phyloP scores from a whole-genome alignment of 768 basidiomycete species.

The Tephrocybe sp. region DNA sequence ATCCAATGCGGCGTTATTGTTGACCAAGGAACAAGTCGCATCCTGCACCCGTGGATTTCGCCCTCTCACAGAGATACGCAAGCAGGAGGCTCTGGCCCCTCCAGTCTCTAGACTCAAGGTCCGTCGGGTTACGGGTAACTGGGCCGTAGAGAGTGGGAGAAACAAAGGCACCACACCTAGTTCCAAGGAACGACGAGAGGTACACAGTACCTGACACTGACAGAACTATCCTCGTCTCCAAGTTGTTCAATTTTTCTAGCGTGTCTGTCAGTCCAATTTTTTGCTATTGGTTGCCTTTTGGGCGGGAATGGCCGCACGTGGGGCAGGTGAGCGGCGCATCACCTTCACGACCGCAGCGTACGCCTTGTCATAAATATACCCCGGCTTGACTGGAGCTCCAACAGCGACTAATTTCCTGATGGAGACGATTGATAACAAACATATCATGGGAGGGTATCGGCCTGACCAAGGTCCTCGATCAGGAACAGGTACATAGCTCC shows the following conservation, averaged over 20 bases:
- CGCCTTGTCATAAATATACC: conserved; percentile 6
- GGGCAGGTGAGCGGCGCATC: background rate
- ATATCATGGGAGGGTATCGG: conserved; percentile 13
- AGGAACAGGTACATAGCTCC: conserved; percentile 17
- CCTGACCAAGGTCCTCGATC: conserved; percentile 6
- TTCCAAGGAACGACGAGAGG: conserved; percentile 3
- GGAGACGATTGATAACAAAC: conserved; percentile 14
- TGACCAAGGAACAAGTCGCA: background rate
- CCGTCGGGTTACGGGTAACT: conserved; percentile 1
- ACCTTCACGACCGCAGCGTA: conserved; percentile 4
- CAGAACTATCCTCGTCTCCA: conserved; percentile 7
- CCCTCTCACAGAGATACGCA: background rate
- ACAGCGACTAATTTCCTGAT: conserved; percentile 13
- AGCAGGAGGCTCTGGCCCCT: too few species aligned
- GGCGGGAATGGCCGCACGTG: background rate
- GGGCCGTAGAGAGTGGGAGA: background rate
- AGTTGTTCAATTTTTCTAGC: too few species aligned
- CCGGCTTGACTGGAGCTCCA: conserved; percentile 4
- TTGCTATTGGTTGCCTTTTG: background rate
- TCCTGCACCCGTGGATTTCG: background rate
- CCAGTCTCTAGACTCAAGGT: background rate
- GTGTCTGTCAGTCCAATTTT: background rate
- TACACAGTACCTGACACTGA: conserved; percentile 10
- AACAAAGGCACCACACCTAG: conserved; percentile 5
- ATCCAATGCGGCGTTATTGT: background rate